Conservation (phyloP, 805 yeast species). For the Candida multigemmis region DNA sequence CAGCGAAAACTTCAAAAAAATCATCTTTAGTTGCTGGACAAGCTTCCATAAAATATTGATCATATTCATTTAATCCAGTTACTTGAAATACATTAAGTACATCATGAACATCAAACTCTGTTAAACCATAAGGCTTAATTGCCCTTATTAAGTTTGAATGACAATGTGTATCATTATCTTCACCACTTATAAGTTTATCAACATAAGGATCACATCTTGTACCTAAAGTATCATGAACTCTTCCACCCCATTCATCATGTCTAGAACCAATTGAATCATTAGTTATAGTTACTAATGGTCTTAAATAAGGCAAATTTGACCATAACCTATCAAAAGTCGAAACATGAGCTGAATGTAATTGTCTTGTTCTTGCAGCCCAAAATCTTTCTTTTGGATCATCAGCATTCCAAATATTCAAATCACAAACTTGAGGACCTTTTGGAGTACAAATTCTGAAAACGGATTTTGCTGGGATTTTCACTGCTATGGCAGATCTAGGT, state of each 20-base stretch:
- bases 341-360: slow-evolving; percentile 55
- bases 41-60: slow-evolving; percentile 63
- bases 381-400: slow-evolving; percentile 55
- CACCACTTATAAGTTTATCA: slow-evolving; percentile 54
- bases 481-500: slow-evolving; percentile 52
- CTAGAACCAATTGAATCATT: slow-evolving; percentile 49
- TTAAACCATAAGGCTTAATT: slow-evolving; percentile 49
- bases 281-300: slow-evolving; percentile 57
- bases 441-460: slow-evolving; percentile 54
- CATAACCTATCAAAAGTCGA: slow-evolving; percentile 53
- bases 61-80: slow-evolving; percentile 56
- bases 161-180: slow-evolving; percentile 58
- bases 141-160: slow-evolving; percentile 58
- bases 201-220: slow-evolving; percentile 67
- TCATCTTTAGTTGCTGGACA: slow-evolving; percentile 54
- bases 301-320: slow-evolving; percentile 57
- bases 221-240: slow-evolving; percentile 58
- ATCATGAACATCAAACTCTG: slow-evolving; percentile 61
- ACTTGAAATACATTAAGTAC: slow-evolving; percentile 64
- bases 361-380: slow-evolving; percentile 67
- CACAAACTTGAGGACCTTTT: slow-evolving; percentile 67
- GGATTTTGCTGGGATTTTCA: slow-evolving; percentile 53
- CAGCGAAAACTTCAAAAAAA: slow-evolving; percentile 61
- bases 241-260: slow-evolving; percentile 57
- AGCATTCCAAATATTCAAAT: slow-evolving; percentile 55